A percentile compares a stretch with the other conserved stretches of the same genome.
Conservation (phyloP, 768 basidiomycete genomes). For the Cantharellus cinnabarinus region DNA sequence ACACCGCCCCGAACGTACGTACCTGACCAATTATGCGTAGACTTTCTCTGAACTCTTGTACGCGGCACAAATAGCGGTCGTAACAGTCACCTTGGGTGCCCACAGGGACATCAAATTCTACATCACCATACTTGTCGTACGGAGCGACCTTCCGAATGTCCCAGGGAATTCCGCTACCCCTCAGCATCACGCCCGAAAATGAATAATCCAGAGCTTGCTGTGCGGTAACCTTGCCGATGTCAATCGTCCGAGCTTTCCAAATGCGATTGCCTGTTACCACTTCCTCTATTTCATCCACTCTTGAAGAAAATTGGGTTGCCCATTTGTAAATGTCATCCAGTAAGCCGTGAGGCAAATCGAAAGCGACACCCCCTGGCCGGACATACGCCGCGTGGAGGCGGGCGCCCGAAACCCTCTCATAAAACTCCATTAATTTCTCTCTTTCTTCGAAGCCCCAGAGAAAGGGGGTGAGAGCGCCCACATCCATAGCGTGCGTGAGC, state of each 20-base stretch:
- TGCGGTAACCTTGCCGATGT: slow-evolving; percentile 76
- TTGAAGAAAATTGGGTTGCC: slow-evolving; percentile 80
- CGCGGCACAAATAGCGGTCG: slow-evolving; percentile 90
- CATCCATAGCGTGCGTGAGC: slow-evolving; percentile 89
- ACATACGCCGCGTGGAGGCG: slow-evolving; percentile 96
- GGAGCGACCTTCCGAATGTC: slow-evolving; percentile 80
- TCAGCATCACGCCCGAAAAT: slow-evolving; percentile 93
- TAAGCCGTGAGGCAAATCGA: slow-evolving; percentile 95
- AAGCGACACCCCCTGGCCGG: slow-evolving; percentile 92
- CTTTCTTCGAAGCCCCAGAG: slow-evolving; percentile 99
- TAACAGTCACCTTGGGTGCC: slow-evolving; percentile 96
- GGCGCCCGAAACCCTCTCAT: slow-evolving; percentile 95
- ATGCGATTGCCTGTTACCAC: slow-evolving; percentile 95
- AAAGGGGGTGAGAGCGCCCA: slow-evolving; percentile 95
- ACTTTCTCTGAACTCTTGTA: slow-evolving; percentile 95
- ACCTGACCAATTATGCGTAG: slow-evolving; percentile 71
- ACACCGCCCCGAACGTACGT: slow-evolving; percentile 7
- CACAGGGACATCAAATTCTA: slow-evolving; percentile 94
- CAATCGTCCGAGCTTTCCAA: slow-evolving; percentile 90
- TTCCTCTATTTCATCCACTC: slow-evolving; percentile 95
- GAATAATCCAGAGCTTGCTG: slow-evolving; percentile 80
- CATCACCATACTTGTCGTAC: slow-evolving; percentile 94
- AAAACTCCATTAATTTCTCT: slow-evolving; percentile 99
- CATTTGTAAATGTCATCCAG: slow-evolving; percentile 96
- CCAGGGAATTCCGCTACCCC: slow-evolving; percentile 88